Conservation (phyloP, 805 yeast species). For the Metschnikowia henanensis region DNA sequence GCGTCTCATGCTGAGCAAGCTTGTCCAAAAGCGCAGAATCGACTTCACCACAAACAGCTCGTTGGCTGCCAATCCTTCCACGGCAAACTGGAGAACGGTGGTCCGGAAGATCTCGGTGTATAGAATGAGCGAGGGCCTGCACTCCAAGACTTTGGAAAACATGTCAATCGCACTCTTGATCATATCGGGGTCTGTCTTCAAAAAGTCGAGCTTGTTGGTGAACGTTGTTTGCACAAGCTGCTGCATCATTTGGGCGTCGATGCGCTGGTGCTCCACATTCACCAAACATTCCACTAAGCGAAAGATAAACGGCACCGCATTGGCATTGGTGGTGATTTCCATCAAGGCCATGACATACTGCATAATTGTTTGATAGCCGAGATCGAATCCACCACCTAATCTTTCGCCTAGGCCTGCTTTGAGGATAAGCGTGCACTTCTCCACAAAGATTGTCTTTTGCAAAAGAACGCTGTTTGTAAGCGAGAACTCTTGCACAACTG, state of each 20-base stretch:
- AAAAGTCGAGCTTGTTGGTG: conserved; percentile 28
- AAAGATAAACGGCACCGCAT: conserved; percentile 45
- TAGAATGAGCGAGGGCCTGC: conserved; percentile 49
- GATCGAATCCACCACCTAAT: conserved; percentile 65
- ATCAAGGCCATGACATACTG: conserved; percentile 13
- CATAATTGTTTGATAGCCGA: conserved; percentile 22
- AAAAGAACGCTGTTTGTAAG: conserved; percentile 36
- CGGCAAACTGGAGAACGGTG: conserved; percentile 27
- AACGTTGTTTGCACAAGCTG: conserved; percentile 41
- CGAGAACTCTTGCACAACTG: conserved; percentile 43
- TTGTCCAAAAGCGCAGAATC: conserved; percentile 55
- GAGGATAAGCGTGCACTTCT: conserved; percentile 61
- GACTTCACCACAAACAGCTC: conserved; percentile 59
- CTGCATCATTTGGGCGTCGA: conserved; percentile 33
- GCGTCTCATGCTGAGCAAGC: conserved; percentile 44
- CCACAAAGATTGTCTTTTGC: conserved; percentile 52
- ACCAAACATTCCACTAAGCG: conserved; percentile 47
- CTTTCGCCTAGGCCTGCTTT: conserved; percentile 64
- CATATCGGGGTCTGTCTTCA: conserved; percentile 59
- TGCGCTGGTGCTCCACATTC: conserved; percentile 31
- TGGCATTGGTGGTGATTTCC: conserved; percentile 16
- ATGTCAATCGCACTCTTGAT: conserved; percentile 52
- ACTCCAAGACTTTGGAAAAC: conserved; percentile 48
- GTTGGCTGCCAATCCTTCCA: conserved; percentile 42
- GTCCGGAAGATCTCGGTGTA: conserved; percentile 25